Evolutionary conservation across 192 early-diverging fungal genomes (phyloP), one percentile per base, ranked within the genome.

Genomic region (Coemansia guatemalensis): DNA sequence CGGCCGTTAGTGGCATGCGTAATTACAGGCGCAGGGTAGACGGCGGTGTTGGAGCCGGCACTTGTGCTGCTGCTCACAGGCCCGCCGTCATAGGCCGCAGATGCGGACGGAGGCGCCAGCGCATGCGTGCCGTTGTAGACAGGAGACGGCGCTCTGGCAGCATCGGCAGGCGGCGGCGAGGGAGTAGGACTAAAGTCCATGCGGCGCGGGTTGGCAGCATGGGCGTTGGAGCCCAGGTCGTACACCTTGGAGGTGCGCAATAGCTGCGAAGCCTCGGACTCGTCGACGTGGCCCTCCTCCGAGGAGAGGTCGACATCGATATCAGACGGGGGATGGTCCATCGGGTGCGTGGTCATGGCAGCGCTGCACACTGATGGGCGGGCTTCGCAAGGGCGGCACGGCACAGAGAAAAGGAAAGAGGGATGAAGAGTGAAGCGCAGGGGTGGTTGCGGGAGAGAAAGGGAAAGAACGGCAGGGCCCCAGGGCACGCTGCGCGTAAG

Each of bases 161-260:
- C 59, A 17, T 44, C 39, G 9, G 58, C 49, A 11, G 75, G 68
- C 35, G 65, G 68, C 12, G 75, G 78, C 62, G 78, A 73, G 23
- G 78, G 78, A 30, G 78, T 68, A 6, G 78, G 78, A 41, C 78
- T 80, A 60, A 80, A 80, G 54, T 80, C 78, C 78, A 80, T 80
- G 53, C 78, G 78, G 54, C 72, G 78, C 27, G 39, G 53, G 64
- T 48, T 48, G 44, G 64, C 26, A 21, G 51, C 27, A 41, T 54
- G 59, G 35, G 35, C 41, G 49, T 47, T 53, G 22, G 67, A 52
- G 62, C 67, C 75, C 49, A 71, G 71, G 58, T 55, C 62, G 58
- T 68, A 68, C 20, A 68, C 65, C 58, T 71, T 67, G 24, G 68
- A 23, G 62, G 65, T 64, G 24, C 60, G 66, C 29, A 73, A 57